A percentile compares a stretch with the other conserved stretches of the same genome.
Evolutionary conservation across 1,139 yeast species (phyloP).

Genomic region (Yueomyces sp.): DNA sequence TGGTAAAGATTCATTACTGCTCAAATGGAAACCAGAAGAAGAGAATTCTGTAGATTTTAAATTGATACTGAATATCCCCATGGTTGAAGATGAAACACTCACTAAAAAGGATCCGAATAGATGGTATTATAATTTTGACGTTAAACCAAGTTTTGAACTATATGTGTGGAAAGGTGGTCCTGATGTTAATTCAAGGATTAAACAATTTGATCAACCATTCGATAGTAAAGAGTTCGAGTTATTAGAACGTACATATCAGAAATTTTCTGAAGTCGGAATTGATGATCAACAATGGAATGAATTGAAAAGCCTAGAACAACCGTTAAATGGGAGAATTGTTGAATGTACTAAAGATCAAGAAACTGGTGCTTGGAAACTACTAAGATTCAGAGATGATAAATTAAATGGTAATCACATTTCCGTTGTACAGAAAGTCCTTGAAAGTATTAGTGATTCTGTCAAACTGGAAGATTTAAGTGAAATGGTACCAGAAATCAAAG

Average conservation of each 20-base stretch:
- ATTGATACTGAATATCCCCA: slow-evolving; percentile 53
- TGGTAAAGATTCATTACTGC: slow-evolving; percentile 56
- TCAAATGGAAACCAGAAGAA: slow-evolving; percentile 96
- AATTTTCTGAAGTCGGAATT: slow-evolving; percentile 51
- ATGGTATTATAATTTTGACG: slow-evolving; percentile 69
- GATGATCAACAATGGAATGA: slow-evolving; percentile 73
- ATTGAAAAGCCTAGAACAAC: slow-evolving; percentile 57
- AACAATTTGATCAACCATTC: slow-evolving; percentile 22
- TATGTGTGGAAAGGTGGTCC: slow-evolving; percentile 68
- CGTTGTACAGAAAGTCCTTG: slow-evolving; percentile 70
- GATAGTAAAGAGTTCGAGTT: slow-evolving; percentile 21
- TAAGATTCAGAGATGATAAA: slow-evolving; percentile 90
- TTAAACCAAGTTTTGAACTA: slow-evolving; percentile 55
- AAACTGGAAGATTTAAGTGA: slow-evolving; percentile 58
- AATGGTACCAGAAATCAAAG: slow-evolving; percentile 32
- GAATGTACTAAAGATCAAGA: slow-evolving; percentile 54
- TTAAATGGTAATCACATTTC: slow-evolving; percentile 71
- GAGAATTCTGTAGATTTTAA: slow-evolving; percentile 90
- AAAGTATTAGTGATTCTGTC: slow-evolving; percentile 81
- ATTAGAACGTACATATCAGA: slow-evolving; percentile 42
- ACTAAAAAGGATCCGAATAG: slow-evolving; percentile 63
- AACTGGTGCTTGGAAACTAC: slow-evolving; percentile 61
- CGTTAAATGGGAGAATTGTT: slow-evolving; percentile 80
- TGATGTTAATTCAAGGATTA: slow-evolving; percentile 21
- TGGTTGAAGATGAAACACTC: slow-evolving; percentile 54